A percentile compares a stretch with the other conserved stretches of the same genome.
Evolutionary conservation across 78 protist genomes (phyloP).

Genomic region (slime mould (Dictyostelium discoideum)): DNA sequence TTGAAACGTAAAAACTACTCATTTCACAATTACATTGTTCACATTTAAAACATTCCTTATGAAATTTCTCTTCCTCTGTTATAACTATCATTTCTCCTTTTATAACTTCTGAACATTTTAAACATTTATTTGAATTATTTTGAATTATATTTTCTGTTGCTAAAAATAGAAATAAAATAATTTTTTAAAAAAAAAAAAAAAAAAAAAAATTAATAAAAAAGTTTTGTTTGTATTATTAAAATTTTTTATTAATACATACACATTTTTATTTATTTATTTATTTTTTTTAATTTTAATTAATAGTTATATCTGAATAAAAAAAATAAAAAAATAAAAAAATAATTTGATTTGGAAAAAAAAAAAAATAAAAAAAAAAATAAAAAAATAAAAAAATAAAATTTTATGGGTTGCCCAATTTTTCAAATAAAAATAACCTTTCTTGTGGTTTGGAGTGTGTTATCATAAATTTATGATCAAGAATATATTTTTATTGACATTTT

Average conservation of each 20-base stretch:
- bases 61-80: neutral
- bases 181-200: no score
- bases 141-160: neutral
- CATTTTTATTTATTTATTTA: neutral
- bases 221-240: no score
- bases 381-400: no score
- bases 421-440: neutral
- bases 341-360: neutral
- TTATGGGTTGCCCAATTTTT: neutral
- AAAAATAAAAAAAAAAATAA: no score
- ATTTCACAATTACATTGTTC: neutral
- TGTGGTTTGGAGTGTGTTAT: neutral
- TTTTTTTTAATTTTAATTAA: no score
- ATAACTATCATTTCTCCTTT: neutral
- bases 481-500: no score
- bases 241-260: neutral
- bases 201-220: no score
- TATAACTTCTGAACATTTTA: neutral
- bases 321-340: no score
- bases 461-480: no score
- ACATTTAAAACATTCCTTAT: conserved; percentile 56
- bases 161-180: no score
- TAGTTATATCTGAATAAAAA: no score
- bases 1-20: conserved; percentile 6
- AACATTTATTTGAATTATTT: neutral